A percentile compares a stretch with the other conserved stretches of the same genome.
Evolutionary conservation across 805 yeast genomes (phyloP).

Genomic region (Limtongia smithiae): DNA sequence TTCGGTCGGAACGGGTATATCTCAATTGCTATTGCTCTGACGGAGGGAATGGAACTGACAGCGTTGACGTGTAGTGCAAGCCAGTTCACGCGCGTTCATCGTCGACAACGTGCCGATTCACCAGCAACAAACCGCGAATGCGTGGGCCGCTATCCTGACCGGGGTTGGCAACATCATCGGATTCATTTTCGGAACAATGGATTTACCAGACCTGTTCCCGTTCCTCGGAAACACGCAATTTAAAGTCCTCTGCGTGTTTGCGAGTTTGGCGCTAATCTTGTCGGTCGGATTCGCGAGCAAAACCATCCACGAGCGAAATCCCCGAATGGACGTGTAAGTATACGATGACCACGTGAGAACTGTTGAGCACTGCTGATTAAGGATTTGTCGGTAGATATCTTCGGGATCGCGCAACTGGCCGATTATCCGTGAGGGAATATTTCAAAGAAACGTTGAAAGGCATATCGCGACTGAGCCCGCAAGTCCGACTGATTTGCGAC

Average conservation of each 20-base stretch:
- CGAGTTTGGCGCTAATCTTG: constrained; percentile 42
- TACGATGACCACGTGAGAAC: no score
- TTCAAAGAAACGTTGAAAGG: constrained; percentile 17
- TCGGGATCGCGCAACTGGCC: no score
- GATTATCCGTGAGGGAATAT: constrained; percentile 30
- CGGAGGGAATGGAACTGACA: background rate
- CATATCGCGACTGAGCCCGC: constrained; percentile 44
- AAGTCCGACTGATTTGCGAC: constrained; percentile 49
- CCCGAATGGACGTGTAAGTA: constrained; percentile 45
- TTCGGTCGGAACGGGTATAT: constrained; percentile 41
- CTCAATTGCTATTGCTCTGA: background rate
- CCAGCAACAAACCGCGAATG: constrained; percentile 59
- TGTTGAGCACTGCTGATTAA: no score
- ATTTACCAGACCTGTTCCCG: constrained; percentile 42
- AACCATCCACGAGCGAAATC: constrained; percentile 45
- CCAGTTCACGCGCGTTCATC: constrained; percentile 57
- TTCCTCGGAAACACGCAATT: constrained; percentile 50
- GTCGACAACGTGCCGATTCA: constrained; percentile 57
- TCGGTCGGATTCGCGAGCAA: constrained; percentile 44
- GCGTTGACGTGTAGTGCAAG: constrained; percentile 47
- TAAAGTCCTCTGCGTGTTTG: constrained; percentile 47
- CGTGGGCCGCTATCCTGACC: constrained; percentile 65
- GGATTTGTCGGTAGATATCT: no score
- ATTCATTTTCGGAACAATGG: constrained; percentile 50
- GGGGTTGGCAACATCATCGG: constrained; percentile 59